Evolutionary conservation across 2,329 filamentous ascomycete genomes (phyloP), one percentile per base, ranked within the genome.

Genomic region (Biscogniauxia sp.): DNA sequence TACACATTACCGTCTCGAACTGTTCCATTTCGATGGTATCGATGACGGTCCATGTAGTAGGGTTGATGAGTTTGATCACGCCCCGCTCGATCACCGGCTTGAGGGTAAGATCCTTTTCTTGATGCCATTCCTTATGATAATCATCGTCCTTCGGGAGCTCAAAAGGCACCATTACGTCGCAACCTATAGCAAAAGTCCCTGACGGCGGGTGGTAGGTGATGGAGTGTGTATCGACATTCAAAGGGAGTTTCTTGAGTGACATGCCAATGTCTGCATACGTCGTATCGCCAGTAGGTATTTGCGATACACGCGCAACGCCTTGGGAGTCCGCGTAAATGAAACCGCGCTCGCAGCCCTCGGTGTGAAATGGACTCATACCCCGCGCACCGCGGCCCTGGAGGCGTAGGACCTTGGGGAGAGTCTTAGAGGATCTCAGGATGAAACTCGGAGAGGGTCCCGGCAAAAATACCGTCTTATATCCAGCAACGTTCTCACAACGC

Each of bases 131-230:
- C 63, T 84, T 84, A 67, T 96, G 91, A 64, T 92, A 87, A 61
- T 96, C 88, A 65, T 93, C 93, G 67, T 97, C 92, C 57, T 91
- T 91, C 1, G 92, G 92, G 20, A 97, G 82, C 73, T 92, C 90
- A 72, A 97, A 98, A 2, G 88, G 85, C 54, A 88, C 86, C 25
- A 76, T 72, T 7, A 80, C 79, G 63, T 87, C 89, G 59, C 91
- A 93, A 3, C 87, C 91, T 17, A 94, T 79, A 1, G 92, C 86
- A 70, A 96, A 97, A 0, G 89, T 86, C 20, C 87, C 85, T 51
- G 89, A 89, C 0, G 87, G 84, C 1, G 88, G 80, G 70, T 96
- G 93, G 71, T 93, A 96, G 0, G 90, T 83, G 17, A 98, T 77
- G 2, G 87, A 84, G 63, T 89, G 84, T 11, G 93, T 81, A 61